Evolutionary conservation across 306 rosid genomes (phyloP).

Genomic region (Echinosophora koreensis): DNA sequence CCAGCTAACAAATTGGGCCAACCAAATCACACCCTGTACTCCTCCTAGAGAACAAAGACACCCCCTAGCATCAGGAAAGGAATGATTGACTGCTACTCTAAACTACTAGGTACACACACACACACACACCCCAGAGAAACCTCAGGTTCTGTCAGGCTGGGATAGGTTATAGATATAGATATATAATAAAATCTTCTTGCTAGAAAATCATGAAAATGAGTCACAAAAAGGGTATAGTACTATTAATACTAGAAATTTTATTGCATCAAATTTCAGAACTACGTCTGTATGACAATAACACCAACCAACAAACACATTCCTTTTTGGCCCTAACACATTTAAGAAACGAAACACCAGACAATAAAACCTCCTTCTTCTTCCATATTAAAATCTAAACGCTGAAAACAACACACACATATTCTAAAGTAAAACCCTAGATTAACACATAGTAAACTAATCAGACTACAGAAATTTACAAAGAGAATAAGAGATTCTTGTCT

Average conservation of each 20-base stretch:
- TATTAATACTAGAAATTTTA: background rate
- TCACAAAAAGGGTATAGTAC: background rate
- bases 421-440: constrained; percentile 20
- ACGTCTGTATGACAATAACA: background rate
- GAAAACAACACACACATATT: background rate
- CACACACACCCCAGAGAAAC: too few relatives aligned
- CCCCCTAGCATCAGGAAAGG: too few relatives aligned
- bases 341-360: background rate
- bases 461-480: constrained; percentile 21
- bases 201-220: too few relatives aligned
- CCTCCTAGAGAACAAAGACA: too few relatives aligned
- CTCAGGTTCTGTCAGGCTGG: too few relatives aligned
- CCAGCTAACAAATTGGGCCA: too few relatives aligned
- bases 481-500: background rate
- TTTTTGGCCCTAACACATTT: background rate
- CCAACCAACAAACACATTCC: background rate
- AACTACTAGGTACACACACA: too few relatives aligned
- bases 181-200: too few relatives aligned
- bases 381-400: background rate
- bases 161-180: too few relatives aligned
- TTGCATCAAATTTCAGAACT: constrained; percentile 37
- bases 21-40: too few relatives aligned
- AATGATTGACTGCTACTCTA: too few relatives aligned
- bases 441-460: background rate
- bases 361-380: background rate